phyloP scores from a whole-genome alignment of 192 early-diverging fungal species.

The Rhizoclosmatium globosum region DNA sequence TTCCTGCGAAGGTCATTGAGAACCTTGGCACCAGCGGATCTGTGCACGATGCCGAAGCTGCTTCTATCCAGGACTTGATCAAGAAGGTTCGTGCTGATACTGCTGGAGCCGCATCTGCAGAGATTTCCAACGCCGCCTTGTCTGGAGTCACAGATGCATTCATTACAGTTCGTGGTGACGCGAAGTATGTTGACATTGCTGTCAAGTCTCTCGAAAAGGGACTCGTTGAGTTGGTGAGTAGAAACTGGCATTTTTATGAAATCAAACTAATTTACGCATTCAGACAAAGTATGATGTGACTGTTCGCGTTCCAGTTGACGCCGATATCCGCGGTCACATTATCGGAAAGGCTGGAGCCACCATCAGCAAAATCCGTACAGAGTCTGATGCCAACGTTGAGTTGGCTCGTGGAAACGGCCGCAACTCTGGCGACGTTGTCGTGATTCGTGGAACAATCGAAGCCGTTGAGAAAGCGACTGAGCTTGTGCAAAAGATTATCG shows the following conservation, averaged over 20 bases:
- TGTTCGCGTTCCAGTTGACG: slow-evolving; percentile 40
- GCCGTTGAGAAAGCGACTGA: slow-evolving; percentile 41
- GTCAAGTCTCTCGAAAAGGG: slow-evolving; percentile 31
- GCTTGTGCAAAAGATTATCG: slow-evolving; percentile 42
- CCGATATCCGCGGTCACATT: slow-evolving; percentile 63
- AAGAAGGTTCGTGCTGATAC: slow-evolving; percentile 46
- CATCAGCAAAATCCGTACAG: slow-evolving; percentile 73
- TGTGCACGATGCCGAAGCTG: slow-evolving; percentile 35
- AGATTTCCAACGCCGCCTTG: slow-evolving; percentile 31
- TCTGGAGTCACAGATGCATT: slow-evolving; percentile 30
- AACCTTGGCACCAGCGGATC: slow-evolving; percentile 35
- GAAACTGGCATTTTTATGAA: not conserved
- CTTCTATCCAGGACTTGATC: slow-evolving; percentile 53
- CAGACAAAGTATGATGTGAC: slow-evolving; percentile 65
- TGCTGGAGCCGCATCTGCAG: slow-evolving; percentile 40
- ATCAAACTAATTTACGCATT: not conserved
- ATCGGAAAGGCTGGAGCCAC: slow-evolving; percentile 80
- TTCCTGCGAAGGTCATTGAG: slow-evolving; percentile 45
- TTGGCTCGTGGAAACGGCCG: slow-evolving; percentile 40
- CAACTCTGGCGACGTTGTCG: slow-evolving; percentile 36
- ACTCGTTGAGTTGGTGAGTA: slow-evolving; percentile 42
- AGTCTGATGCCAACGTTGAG: slow-evolving; percentile 69
- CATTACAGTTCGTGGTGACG: slow-evolving; percentile 51
- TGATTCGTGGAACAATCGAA: slow-evolving; percentile 44
- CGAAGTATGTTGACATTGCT: slow-evolving; percentile 36